Percentiles rank a stretch among this genome's conserved stretches.
Conservation (phyloP, 148 eudicot genomes). For the Arctostaphylos glauca region DNA sequence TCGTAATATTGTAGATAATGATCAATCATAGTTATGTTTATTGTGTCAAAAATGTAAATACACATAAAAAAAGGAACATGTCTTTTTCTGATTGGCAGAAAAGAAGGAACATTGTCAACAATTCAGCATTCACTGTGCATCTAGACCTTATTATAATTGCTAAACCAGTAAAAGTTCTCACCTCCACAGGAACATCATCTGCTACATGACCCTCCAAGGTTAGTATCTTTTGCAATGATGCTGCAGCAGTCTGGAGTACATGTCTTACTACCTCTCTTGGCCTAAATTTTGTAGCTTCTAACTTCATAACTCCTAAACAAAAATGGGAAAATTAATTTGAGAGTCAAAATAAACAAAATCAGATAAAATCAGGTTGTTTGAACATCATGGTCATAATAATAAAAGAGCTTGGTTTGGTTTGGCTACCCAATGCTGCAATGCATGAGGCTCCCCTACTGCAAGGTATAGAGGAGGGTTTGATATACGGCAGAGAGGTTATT, state of each 20-base stretch:
- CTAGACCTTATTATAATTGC: not conserved
- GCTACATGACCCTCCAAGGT: conserved; percentile 79
- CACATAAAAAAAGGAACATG: not conserved
- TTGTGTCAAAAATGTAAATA: not conserved
- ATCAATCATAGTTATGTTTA: not conserved
- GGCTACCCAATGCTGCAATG: too few species aligned
- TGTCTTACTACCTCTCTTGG: conserved; percentile 93
- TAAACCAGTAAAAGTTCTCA: conserved; percentile 22
- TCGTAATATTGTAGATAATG: not conserved
- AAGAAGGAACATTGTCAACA: not conserved
- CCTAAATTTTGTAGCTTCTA: conserved; percentile 92
- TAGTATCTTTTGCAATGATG: conserved; percentile 71
- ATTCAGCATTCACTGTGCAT: not conserved
- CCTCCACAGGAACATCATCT: conserved; percentile 84
- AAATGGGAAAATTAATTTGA: not conserved
- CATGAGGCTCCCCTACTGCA: too few species aligned
- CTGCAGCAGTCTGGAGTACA: conserved; percentile 94
- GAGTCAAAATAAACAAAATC: not conserved
- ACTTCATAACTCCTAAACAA: conserved; percentile 72
- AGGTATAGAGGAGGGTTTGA: too few species aligned
- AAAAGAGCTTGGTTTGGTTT: too few species aligned
- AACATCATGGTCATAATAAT: not conserved
- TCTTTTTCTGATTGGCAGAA: not conserved
- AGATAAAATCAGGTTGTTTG: not conserved
- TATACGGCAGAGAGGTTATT: too few species aligned